Conservation (phyloP, 1,284 basidiomycete genomes). For the Meira nashicola region DNA sequence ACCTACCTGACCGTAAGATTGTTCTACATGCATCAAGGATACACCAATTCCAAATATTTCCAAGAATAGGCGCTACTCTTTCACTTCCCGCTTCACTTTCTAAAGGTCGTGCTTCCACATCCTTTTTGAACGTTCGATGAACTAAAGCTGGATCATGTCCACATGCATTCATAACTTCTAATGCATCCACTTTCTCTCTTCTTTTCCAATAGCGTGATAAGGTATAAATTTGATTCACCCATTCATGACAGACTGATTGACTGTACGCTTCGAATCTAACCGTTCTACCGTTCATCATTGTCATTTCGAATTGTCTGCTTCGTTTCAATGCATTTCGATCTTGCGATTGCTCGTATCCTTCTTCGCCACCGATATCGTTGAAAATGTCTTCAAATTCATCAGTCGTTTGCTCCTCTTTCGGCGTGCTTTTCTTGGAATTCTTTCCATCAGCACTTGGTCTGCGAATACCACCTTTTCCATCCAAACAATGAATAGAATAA, state of each 20-base stretch:
- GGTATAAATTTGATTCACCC: conserved; percentile 68
- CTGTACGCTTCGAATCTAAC: conserved; percentile 64
- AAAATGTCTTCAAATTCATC: conserved; percentile 43
- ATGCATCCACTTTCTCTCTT: conserved; percentile 66
- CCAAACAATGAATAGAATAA: conserved; percentile 60
- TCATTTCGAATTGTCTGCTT: conserved; percentile 70
- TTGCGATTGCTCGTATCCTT: conserved; percentile 57
- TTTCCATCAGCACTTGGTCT: conserved; percentile 29
- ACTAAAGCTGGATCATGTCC: conserved; percentile 57
- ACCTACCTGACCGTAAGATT: conserved; percentile 65
- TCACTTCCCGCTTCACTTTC: conserved; percentile 16
- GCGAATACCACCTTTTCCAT: conserved; percentile 27
- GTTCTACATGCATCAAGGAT: conserved; percentile 68
- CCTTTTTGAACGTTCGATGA: conserved; percentile 15
- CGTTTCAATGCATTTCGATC: conserved; percentile 59
- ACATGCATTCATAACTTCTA: conserved; percentile 68
- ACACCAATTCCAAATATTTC: conserved; percentile 74
- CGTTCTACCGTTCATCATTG: conserved; percentile 65
- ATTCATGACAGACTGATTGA: conserved; percentile 64
- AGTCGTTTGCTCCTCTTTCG: conserved; percentile 48
- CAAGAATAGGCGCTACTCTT: conserved; percentile 60
- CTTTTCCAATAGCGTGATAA: conserved; percentile 71
- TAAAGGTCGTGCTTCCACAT: not conserved
- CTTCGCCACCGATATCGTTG: conserved; percentile 64
- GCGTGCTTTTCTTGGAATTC: conserved; percentile 6